phyloP scores from a whole-genome alignment of 2,329 filamentous ascomycete species.

The Mariannaea elegans region DNA sequence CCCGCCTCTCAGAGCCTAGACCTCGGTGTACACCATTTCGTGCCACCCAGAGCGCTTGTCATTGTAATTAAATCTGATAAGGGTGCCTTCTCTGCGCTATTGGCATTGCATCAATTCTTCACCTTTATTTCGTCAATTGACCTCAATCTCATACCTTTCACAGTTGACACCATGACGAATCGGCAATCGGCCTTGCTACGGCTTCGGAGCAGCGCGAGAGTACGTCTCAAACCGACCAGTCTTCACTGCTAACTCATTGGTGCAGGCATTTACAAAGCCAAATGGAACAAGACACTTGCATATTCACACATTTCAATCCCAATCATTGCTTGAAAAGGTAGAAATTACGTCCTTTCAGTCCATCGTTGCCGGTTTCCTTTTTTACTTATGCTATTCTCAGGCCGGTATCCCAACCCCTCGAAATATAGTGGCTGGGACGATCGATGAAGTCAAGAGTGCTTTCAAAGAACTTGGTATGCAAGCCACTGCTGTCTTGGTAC shows the following conservation, averaged over 20 bases:
- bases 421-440: conserved; percentile 31
- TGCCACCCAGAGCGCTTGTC: neutral
- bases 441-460: conserved; percentile 32
- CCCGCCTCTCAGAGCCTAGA: conserved; percentile 1
- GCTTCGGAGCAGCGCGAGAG: neutral
- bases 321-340: conserved; percentile 39
- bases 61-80: too few species aligned
- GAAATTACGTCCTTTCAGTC: neutral
- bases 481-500: neutral
- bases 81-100: too few species aligned
- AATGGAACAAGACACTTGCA: conserved; percentile 26
- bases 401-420: conserved; percentile 37
- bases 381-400: conserved; percentile 25
- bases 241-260: neutral
- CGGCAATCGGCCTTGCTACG: neutral
- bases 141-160: neutral
- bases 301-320: conserved; percentile 42
- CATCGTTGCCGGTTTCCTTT: neutral
- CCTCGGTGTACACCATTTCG: neutral
- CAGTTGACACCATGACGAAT: neutral
- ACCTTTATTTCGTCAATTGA: neutral
- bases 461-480: conserved; percentile 36
- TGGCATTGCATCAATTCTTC: neutral
- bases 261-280: neutral
- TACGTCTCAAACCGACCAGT: neutral